Evolutionary conservation across 805 yeast genomes (phyloP).

Genomic region (Ogataea salicorniae): DNA sequence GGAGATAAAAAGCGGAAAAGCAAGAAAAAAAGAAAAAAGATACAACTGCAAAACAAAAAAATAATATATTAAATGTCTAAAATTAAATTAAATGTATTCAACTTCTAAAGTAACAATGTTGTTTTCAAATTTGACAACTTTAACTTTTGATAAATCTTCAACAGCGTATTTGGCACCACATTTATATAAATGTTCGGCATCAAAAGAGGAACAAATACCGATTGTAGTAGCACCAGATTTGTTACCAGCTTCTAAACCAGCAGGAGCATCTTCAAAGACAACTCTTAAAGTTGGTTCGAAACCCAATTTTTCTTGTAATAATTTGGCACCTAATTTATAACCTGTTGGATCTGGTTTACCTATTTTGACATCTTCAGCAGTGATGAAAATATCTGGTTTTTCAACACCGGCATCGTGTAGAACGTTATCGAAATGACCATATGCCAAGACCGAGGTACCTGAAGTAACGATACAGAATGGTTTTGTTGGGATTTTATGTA

Average conservation of each 20-base stretch:
- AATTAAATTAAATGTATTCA: conserved; percentile 23
- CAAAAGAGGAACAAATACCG: conserved; percentile 80
- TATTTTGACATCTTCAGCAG: conserved; percentile 71
- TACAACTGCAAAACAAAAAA: too few species aligned
- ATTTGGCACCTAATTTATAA: conserved; percentile 52
- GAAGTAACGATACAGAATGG: conserved; percentile 88
- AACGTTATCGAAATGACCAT: conserved; percentile 67
- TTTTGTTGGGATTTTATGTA: conserved; percentile 39
- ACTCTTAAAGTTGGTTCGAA: conserved; percentile 36
- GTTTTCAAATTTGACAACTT: conserved; percentile 49
- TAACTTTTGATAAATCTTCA: conserved; percentile 60
- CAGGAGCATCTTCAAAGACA: conserved; percentile 87
- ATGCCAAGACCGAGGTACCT: conserved; percentile 73
- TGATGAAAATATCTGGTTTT: conserved; percentile 70
- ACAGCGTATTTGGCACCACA: conserved; percentile 83
- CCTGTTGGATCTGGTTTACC: conserved; percentile 92
- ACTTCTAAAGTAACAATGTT: conserved; percentile 36
- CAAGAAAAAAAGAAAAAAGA: too few species aligned
- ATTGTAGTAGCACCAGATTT: conserved; percentile 78
- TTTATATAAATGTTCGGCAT: conserved; percentile 58
- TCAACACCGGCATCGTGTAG: conserved; percentile 40
- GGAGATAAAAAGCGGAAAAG: too few species aligned
- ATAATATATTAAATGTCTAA: background rate
- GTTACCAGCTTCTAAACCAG: conserved; percentile 79
- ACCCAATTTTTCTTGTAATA: conserved; percentile 36